phyloP scores from a whole-genome alignment of 2,329 filamentous ascomycete species.

The Diaporthe citriasiana region DNA sequence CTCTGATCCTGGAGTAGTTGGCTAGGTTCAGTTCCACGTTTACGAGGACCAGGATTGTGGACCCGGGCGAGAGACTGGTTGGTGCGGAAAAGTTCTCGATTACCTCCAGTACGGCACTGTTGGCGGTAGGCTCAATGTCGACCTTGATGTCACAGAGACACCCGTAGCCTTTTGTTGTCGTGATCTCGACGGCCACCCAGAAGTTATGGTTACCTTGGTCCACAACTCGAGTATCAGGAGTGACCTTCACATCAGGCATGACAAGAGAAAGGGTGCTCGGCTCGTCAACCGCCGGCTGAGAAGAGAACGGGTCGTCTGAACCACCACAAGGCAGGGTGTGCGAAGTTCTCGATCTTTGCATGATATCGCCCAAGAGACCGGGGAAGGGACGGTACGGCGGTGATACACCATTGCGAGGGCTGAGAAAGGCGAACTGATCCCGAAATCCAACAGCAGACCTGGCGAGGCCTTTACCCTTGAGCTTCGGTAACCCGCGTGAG shows the following conservation, averaged over 20 bases:
- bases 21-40: slow-evolving; percentile 56
- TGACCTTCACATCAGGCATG: slow-evolving; percentile 34
- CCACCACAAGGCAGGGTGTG: neutral
- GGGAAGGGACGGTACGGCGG: slow-evolving; percentile 36
- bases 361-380: slow-evolving; percentile 33
- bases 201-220: slow-evolving; percentile 36
- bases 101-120: slow-evolving; percentile 58
- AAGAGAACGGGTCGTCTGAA: slow-evolving; percentile 28
- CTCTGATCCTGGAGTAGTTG: slow-evolving; percentile 29
- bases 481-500: slow-evolving; percentile 13
- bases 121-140: slow-evolving; percentile 32
- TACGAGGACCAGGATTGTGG: slow-evolving; percentile 63
- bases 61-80: slow-evolving; percentile 60
- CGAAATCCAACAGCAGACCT: slow-evolving; percentile 37
- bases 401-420: slow-evolving; percentile 10
- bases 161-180: slow-evolving; percentile 39
- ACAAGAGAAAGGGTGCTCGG: neutral
- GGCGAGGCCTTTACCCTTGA: slow-evolving; percentile 23
- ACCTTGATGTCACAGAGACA: slow-evolving; percentile 28
- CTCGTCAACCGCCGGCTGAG: neutral
- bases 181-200: slow-evolving; percentile 41
- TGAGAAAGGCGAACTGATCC: slow-evolving; percentile 34
- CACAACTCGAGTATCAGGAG: slow-evolving; percentile 37
- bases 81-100: slow-evolving; percentile 60
- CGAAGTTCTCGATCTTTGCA: slow-evolving; percentile 33